Evolutionary conservation across 176 grass and related monocot genomes (phyloP), one percentile per base, ranked within the genome.

Genomic region (Panicum miliaceum): DNA sequence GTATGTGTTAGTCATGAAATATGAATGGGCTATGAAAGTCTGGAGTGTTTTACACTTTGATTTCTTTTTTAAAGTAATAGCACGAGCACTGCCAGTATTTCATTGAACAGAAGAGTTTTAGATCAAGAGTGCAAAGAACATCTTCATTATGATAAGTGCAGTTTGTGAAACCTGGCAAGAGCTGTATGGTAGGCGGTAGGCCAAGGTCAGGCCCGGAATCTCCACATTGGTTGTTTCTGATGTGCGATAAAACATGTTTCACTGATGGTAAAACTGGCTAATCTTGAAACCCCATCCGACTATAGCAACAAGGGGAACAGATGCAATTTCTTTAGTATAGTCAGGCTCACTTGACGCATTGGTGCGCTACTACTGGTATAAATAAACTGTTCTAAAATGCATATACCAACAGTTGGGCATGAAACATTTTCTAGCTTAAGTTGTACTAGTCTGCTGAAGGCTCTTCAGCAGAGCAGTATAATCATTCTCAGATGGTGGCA

Each of bases 271-370:
- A 64, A 29, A 40, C 36, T 22, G 14, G 1, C 26, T 48, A 36
- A 60, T 22, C 62, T 72, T 62, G 65, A 5, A 79, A 59, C 53
- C 58, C 46, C 62, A 16, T 60, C 27, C 41, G 71, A 15, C 47
- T 65, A 5, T 52, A 40, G 32, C 2, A 4, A 22, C 51, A 57
- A 35, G 16, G 9, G 18, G 4, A 32, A 4, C 34, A 12, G 16
- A 79, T 54, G 1, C 41, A 4, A 37, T 59, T n/a, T 29, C 12
- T 50, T 84, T 59, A 80, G 54, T 68, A 77, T 46, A 82, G 32
- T 57, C 5, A 52, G 36, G 26, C 22, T 85, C 75, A 22, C 68
- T 73, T 82, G 57, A 18, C 57, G 61, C 62, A 53, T 64, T 80
- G 16, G 3, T 32, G 23, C 58, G 73, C 6, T 66, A 7, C 15